Percentiles rank a stretch among this genome's conserved stretches.
Evolutionary conservation across 805 yeast species (phyloP).

Genomic region (Spathaspora arborariae): DNA sequence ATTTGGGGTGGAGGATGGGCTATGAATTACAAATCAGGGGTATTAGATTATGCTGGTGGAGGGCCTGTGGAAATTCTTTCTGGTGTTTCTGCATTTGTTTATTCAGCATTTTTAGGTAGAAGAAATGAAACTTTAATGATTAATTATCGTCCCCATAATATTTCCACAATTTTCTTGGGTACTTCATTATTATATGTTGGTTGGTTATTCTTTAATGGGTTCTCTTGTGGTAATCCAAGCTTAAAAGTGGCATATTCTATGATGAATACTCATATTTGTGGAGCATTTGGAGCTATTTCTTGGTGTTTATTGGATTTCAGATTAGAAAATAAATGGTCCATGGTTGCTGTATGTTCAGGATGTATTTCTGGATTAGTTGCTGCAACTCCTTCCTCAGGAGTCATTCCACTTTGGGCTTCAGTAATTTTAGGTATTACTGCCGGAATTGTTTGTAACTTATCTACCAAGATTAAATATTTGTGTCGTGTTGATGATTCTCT

Average conservation of each 20-base stretch:
- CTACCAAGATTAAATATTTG: slow-evolving; percentile 82
- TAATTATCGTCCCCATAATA: slow-evolving; percentile 93
- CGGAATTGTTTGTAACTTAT: slow-evolving; percentile 81
- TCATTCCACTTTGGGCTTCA: slow-evolving; percentile 88
- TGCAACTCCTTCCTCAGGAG: slow-evolving; percentile 93
- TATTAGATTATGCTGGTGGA: slow-evolving; percentile 95
- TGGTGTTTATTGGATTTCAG: slow-evolving; percentile 92
- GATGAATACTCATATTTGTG: slow-evolving; percentile 87
- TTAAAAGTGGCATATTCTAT: slow-evolving; percentile 83
- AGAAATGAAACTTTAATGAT: slow-evolving; percentile 73
- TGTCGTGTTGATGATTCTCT: slow-evolving; percentile 85
- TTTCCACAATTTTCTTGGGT: slow-evolving; percentile 85
- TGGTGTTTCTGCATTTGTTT: slow-evolving; percentile 88
- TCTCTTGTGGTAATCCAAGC: slow-evolving; percentile 78
- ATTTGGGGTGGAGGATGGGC: slow-evolving; percentile 98
- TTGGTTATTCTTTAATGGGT: slow-evolving; percentile 95
- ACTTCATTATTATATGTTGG: slow-evolving; percentile 88
- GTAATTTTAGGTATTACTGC: slow-evolving; percentile 78
- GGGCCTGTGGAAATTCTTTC: slow-evolving; percentile 94
- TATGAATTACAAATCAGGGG: slow-evolving; percentile 70
- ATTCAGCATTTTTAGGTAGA: slow-evolving; percentile 75
- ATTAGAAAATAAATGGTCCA: slow-evolving; percentile 85
- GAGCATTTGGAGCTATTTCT: slow-evolving; percentile 84
- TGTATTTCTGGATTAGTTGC: slow-evolving; percentile 94
- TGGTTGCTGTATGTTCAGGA: slow-evolving; percentile 94